Evolutionary conservation across 108 stramenopile species (phyloP), one percentile per base, ranked within the genome.

Genomic region (Fragilariopsis cylindrus): DNA sequence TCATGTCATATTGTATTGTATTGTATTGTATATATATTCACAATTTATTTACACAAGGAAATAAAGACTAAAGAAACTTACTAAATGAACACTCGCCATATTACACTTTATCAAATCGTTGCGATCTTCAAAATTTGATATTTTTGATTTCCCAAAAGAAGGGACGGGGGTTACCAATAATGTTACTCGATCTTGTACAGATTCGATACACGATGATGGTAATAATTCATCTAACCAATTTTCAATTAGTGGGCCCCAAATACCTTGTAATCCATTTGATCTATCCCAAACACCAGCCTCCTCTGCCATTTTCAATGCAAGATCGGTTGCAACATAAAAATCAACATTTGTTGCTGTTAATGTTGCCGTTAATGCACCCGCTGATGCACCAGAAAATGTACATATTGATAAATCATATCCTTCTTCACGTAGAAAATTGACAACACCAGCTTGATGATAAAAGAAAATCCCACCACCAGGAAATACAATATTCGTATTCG

Each of bases 391-490:
- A 7, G 90, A 77, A 12, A 90, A 50, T 3, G 76, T 69, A 7
- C 69, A 55, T 6, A 53, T 57, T 1, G 79, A 78, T 5, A 91
- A 70, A 70, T 91, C 78, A 57, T 93, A 93, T 5, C 78, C 76
- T 50, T 85, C 55, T 66, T 92, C 87, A 46, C 82, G 85, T 12
- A 84, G 78, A 69, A 82, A 95, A 57, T 72, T 81, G 21, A 95
- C 82, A 19, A 85, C 92, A 7, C 96, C 96, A 2, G 96, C 94
- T 84, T 96, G 94, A 91, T 95, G 96, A 68, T 93, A 97, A 60
- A 96, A 97, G 78, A 91, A 95, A 3, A 95, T 82, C 0, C 96
- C 95, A 39, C 92, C 95, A 4, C 95, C 95, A 3, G 93, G 92
- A 77, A 96, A 96, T 49, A 90, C 84, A 18, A 93, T 67, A 52